Evolutionary conservation across 2,329 filamentous ascomycete genomes (phyloP).

Genomic region (Paraconiothyrium brasiliense): DNA sequence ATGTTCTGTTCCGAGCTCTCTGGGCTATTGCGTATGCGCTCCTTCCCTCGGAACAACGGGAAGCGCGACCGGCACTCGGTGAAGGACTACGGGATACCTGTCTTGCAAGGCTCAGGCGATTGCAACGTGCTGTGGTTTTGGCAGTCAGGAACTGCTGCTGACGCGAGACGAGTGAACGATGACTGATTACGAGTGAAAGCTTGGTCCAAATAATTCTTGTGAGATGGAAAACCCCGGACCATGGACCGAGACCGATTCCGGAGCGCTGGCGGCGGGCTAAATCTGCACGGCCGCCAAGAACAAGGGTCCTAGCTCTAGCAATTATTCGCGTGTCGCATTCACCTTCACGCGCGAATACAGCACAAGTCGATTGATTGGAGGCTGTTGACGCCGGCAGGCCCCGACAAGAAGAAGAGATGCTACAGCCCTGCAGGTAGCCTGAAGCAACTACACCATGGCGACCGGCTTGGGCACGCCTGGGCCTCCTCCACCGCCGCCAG

Average conservation of each 20-base stretch:
- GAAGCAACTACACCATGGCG: constrained; percentile 36
- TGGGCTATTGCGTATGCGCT: constrained; percentile 7
- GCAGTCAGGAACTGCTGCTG: neutral
- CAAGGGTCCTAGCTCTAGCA: constrained; percentile 17
- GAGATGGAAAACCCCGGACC: constrained; percentile 12
- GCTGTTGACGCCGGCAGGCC: neutral
- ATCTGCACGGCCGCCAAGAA: constrained; percentile 5
- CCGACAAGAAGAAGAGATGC: constrained; percentile 11
- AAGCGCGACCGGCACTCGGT: constrained; percentile 5
- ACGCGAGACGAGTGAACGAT: constrained; percentile 2
- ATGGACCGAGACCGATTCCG: constrained; percentile 22
- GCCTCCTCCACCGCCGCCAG: constrained; percentile 44
- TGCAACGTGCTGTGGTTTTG: neutral
- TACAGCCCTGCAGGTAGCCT: constrained; percentile 7
- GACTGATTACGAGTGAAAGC: neutral
- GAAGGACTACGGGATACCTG: neutral
- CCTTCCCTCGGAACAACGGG: constrained; percentile 11
- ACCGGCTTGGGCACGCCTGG: constrained; percentile 45
- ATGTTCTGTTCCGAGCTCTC: constrained; percentile 9
- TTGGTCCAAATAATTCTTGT: constrained; percentile 23
- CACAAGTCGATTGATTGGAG: neutral
- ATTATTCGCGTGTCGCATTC: constrained; percentile 9
- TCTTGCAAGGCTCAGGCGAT: neutral
- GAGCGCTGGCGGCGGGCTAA: constrained; percentile 1
- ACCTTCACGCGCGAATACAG: neutral